Conservation (phyloP, 2,329 filamentous ascomycete genomes). For the Dactylellina leptospora region DNA sequence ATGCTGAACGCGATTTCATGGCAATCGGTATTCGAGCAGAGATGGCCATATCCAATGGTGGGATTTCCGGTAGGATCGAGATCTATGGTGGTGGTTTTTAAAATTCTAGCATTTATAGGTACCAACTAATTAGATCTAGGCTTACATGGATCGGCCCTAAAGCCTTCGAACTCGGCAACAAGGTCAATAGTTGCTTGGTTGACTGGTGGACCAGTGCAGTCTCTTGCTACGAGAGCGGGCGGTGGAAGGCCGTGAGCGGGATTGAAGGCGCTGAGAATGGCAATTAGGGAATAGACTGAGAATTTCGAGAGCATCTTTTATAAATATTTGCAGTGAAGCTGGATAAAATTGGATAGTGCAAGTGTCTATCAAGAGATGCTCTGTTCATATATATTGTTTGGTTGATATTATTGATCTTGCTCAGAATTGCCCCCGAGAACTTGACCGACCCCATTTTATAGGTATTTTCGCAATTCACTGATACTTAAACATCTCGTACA, state of each 20-base stretch:
- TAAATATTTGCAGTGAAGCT: no score
- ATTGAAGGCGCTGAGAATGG: background rate
- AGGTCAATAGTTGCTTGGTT: slow-evolving; percentile 12
- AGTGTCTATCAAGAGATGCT: no score
- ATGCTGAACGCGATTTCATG: background rate
- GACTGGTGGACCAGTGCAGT: slow-evolving; percentile 1
- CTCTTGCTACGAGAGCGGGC: background rate
- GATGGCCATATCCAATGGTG: slow-evolving; percentile 15
- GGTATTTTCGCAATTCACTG: no score
- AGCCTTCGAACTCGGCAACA: slow-evolving; percentile 13
- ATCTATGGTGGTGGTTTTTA: background rate
- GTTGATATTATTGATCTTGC: no score
- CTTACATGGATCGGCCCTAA: background rate
- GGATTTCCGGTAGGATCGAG: background rate
- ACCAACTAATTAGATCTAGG: no score
- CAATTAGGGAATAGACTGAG: background rate
- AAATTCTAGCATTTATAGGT: no score
- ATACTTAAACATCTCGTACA: no score
- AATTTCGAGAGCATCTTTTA: background rate
- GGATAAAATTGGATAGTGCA: no score
- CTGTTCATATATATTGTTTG: no score
- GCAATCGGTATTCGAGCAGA: background rate
- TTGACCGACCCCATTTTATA: no score
- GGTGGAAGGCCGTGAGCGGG: background rate
- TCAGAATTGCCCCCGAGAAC: no score